A percentile compares a stretch with the other conserved stretches of the same genome.
Evolutionary conservation across 2,329 filamentous ascomycete species (phyloP).

Genomic region (Triangularia setosa): DNA sequence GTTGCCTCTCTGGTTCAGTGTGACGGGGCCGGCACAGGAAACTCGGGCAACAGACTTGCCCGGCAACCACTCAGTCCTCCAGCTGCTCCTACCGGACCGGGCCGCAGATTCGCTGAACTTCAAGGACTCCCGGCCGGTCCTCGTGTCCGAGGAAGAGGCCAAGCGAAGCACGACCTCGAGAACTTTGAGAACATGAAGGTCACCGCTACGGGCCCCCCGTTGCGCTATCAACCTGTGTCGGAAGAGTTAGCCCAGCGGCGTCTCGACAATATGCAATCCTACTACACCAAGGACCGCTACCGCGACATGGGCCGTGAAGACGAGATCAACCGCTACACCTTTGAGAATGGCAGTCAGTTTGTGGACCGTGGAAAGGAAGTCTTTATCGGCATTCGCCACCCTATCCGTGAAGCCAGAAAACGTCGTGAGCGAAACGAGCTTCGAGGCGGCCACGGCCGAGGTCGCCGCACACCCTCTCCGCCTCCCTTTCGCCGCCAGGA

Average conservation of each 20-base stretch:
- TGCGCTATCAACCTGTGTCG: constrained; percentile 55
- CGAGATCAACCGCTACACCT: constrained; percentile 67
- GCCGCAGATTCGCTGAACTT: constrained; percentile 20
- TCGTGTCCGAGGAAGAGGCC: constrained; percentile 22
- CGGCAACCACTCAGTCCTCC: constrained; percentile 17
- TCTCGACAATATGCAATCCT: constrained; percentile 51
- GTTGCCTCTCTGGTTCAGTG: constrained; percentile 50
- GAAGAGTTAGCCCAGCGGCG: constrained; percentile 62
- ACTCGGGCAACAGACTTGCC: constrained; percentile 17
- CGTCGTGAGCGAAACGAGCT: constrained; percentile 26
- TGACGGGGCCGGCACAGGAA: constrained; percentile 27
- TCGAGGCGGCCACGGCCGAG: constrained; percentile 27
- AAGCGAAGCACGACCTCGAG: constrained; percentile 17
- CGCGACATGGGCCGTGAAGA: constrained; percentile 46
- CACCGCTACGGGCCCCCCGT: constrained; percentile 41
- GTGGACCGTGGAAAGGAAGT: constrained; percentile 72
- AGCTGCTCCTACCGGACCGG: constrained; percentile 22
- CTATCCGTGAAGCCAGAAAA: constrained; percentile 47
- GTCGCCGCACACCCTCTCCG: constrained; percentile 4
- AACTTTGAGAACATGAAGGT: constrained; percentile 20
- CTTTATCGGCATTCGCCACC: constrained; percentile 60
- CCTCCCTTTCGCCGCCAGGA: constrained; percentile 9
- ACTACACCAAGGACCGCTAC: constrained; percentile 41
- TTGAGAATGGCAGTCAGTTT: constrained; percentile 62
- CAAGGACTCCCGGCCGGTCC: constrained; percentile 29